Conservation (phyloP, 2,329 filamentous ascomycete genomes). For the Chrysosphaeria jannelii region DNA sequence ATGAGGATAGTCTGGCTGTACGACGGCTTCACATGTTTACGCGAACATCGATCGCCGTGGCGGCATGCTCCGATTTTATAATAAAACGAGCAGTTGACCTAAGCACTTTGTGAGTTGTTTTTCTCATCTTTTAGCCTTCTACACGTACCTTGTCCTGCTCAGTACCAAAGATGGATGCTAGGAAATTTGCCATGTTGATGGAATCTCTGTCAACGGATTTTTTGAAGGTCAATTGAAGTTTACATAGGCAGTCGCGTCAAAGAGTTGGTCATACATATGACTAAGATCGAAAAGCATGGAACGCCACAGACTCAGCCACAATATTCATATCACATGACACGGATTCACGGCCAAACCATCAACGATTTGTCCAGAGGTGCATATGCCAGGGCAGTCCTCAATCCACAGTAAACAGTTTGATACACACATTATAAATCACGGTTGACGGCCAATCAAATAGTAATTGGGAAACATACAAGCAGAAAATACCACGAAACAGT, state of each 20-base stretch:
- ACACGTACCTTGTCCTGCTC: conserved; percentile 59
- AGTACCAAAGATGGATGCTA: conserved; percentile 96
- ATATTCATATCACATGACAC: too few species aligned
- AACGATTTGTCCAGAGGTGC: too few species aligned
- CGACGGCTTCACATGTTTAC: conserved; percentile 96
- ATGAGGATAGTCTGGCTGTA: conserved; percentile 96
- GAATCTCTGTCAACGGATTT: neutral
- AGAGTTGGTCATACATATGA: neutral
- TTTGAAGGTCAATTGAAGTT: neutral
- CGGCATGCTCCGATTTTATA: conserved; percentile 99
- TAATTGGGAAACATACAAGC: too few species aligned
- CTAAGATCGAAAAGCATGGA: conserved; percentile 2
- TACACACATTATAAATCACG: too few species aligned
- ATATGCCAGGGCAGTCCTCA: too few species aligned
- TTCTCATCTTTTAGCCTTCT: neutral
- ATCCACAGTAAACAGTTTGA: too few species aligned
- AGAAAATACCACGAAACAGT: too few species aligned
- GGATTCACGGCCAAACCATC: too few species aligned
- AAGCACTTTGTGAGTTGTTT: conserved; percentile 1
- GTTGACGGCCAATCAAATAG: too few species aligned
- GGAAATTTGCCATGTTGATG: conserved; percentile 66
- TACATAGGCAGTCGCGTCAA: neutral
- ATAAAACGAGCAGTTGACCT: conserved; percentile 97
- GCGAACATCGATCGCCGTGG: conserved; percentile 89
- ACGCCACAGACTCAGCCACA: conserved; percentile 3